Conservation (phyloP, 2,329 filamentous ascomycete genomes). For the Diplodia intermedia region DNA sequence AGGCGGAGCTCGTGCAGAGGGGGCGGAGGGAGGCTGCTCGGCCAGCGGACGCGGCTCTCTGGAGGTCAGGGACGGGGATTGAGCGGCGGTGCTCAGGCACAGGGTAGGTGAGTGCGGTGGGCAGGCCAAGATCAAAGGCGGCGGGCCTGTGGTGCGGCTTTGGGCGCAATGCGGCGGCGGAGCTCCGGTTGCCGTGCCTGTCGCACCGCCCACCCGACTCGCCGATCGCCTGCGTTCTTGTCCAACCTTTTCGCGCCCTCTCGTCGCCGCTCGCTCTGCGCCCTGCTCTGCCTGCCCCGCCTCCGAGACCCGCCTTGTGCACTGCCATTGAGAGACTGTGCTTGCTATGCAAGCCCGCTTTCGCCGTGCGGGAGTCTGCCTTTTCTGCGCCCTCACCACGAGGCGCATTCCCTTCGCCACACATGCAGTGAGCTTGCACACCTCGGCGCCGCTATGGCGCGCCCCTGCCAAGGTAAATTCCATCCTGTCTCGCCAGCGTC, state of each 20-base stretch:
- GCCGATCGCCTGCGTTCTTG: neutral
- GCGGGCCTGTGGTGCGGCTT: conserved; percentile 27
- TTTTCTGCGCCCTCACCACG: conserved; percentile 46
- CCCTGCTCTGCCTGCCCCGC: neutral
- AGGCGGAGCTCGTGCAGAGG: neutral
- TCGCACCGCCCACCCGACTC: conserved; percentile 18
- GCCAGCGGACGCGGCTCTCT: conserved; percentile 10
- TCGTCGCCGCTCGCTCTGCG: neutral
- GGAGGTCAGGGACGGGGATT: conserved; percentile 15
- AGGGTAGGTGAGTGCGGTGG: conserved; percentile 22
- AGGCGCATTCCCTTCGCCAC: neutral
- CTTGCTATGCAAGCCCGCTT: conserved; percentile 17
- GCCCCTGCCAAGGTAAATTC: neutral
- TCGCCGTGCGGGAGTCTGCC: conserved; percentile 47
- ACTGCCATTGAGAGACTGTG: neutral
- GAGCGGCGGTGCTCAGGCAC: conserved; percentile 26
- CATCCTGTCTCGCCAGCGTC: too few species aligned
- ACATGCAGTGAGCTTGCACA: neutral
- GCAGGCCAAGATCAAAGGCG: conserved; percentile 26
- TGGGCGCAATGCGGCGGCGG: conserved; percentile 12
- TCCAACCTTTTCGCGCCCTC: neutral
- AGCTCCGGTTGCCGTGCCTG: neutral
- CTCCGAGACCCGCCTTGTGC: neutral
- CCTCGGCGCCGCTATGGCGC: conserved; percentile 10
- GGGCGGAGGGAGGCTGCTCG: conserved; percentile 7